Evolutionary conservation across 148 eudicot genomes (phyloP).

Genomic region (Silene latifolia): DNA sequence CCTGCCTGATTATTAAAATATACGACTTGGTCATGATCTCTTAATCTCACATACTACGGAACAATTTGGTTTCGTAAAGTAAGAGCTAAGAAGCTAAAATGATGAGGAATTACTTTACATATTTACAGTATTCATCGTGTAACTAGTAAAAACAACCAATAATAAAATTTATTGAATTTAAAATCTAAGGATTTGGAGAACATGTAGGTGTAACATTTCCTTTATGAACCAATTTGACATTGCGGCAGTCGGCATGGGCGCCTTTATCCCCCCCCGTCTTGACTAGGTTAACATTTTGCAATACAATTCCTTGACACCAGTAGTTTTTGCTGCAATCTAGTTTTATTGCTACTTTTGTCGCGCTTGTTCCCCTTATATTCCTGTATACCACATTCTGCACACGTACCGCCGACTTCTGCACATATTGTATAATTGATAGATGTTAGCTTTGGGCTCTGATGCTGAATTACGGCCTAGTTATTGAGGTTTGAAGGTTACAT

Average conservation of each 20-base stretch:
- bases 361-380: slow-evolving; percentile 66
- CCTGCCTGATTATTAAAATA: background rate
- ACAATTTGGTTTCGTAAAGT: background rate
- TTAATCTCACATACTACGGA: background rate
- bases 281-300: slow-evolving; percentile 31
- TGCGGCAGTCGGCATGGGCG: slow-evolving; percentile 44
- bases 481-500: background rate
- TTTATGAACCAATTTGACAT: slow-evolving; percentile 24
- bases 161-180: background rate
- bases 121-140: slow-evolving; percentile 2
- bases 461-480: background rate
- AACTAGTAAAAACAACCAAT: background rate
- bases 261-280: slow-evolving; percentile 17
- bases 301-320: slow-evolving; percentile 40
- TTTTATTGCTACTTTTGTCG: slow-evolving; percentile 53
- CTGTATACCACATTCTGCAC: slow-evolving; percentile 50
- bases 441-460: background rate
- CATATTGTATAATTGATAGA: background rate
- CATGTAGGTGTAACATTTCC: slow-evolving; percentile 57
- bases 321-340: slow-evolving; percentile 54
- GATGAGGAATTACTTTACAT: slow-evolving; percentile 6
- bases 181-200: slow-evolving; percentile 3
- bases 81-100: background rate
- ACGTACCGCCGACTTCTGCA: slow-evolving; percentile 59
- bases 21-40: background rate